Evolutionary conservation across 257 asterid genomes (phyloP), one percentile per base, ranked within the genome.

Genomic region (Solanum bukasovii): DNA sequence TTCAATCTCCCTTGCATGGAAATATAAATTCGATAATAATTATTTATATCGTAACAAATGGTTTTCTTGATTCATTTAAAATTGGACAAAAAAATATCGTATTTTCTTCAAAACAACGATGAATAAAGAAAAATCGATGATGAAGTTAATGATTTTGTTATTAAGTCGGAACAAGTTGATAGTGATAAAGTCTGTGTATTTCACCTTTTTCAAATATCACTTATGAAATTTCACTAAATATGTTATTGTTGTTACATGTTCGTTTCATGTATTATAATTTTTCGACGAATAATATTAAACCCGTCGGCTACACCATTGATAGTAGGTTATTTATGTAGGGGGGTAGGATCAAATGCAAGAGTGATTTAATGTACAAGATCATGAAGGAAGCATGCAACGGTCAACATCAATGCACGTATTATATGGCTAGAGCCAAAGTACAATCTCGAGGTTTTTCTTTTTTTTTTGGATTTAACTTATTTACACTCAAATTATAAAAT

Each of bases 321-420:
- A 8, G n/a, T 68, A 29, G 75, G 21, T 6, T 13, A 31, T 70
- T 70, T 71, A 70, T 13, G 12, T 67, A 27, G 63, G 35, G 61
- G 37, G 1, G 16, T 79, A 44, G 74, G 21, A 52, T 46, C 82
- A 86, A 86, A 71, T 9, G 13, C 25, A 42, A 18, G n/a, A 14
- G 46, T 72, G 37, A 44, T 7, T 68, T 40, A 78, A 78, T 81
- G 20, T 31, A 29, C 4, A 46, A 29, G 29, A 52, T 71, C 42
- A 71, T 61, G 34, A 72, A 49, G 61, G 25, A 63, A n/a, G 67
- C 72, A 35, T 20, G 33, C 75, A 37, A 23, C 37, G 90, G 92
- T 90, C 90, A 87, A 52, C 90, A 91, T 89, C 88, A 91, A 35
- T 90, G 91, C 90, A 87, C 40, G n/a, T 31, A 79, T 72, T 20